Evolutionary conservation across 2,329 filamentous ascomycete genomes (phyloP).

Genomic region (Aspergillus luchuensis): DNA sequence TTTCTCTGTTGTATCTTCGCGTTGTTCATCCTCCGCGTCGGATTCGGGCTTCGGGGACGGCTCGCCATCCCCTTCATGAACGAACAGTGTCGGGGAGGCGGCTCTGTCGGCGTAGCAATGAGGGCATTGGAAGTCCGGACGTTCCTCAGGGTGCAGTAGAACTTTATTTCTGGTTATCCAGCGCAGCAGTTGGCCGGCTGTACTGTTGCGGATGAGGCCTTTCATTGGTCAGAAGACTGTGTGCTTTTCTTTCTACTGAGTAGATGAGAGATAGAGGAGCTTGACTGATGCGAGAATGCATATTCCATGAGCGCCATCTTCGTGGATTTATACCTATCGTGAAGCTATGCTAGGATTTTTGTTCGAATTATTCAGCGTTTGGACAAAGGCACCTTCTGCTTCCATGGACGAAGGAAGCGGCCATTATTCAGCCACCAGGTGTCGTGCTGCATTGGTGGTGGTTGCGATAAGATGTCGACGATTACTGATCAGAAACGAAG

Average conservation of each 20-base stretch:
- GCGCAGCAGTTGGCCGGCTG: constrained; percentile 4
- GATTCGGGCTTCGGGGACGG: neutral
- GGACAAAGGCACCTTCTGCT: neutral
- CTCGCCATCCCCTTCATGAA: neutral
- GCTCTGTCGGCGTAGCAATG: constrained; percentile 2
- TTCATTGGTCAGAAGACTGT: neutral
- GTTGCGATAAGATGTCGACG: neutral
- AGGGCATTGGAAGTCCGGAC: constrained; percentile 4
- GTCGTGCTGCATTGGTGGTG: neutral
- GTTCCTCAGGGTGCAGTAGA: constrained; percentile 5
- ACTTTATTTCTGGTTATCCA: neutral
- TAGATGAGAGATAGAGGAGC: neutral
- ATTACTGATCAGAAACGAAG: neutral
- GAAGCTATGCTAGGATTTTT: neutral
- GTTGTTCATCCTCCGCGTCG: neutral
- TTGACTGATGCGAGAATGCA: neutral
- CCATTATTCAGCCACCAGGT: constrained; percentile 4
- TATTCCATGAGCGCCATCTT: neutral
- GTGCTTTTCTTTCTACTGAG: no score
- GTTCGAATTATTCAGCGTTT: neutral
- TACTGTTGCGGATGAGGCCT: neutral
- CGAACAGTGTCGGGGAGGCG: neutral
- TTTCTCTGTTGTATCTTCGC: neutral
- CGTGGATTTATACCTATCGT: neutral
- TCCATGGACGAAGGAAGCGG: neutral